phyloP scores from a whole-genome alignment of 768 basidiomycete genomes.

The Mycena metata region DNA sequence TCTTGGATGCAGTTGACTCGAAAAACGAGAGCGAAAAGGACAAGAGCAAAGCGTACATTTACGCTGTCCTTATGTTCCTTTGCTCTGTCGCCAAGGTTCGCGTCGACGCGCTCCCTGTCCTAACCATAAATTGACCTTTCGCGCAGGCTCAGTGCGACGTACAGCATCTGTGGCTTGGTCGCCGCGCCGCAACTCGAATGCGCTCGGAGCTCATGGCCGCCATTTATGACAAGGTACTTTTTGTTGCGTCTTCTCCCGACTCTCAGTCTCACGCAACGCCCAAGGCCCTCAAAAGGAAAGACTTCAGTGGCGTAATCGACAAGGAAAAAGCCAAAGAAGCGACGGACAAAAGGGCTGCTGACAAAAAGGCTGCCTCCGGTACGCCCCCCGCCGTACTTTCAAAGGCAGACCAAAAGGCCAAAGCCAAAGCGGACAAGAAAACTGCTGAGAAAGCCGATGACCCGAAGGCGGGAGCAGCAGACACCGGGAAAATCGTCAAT shows the following conservation, averaged over 20 bases:
- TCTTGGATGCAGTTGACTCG: conserved; percentile 49
- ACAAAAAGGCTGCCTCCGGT: conserved; percentile 1
- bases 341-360: conserved; percentile 35
- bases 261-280: too few relatives aligned
- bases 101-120: conserved; percentile 52
- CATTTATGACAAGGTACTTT: conserved; percentile 80
- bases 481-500: conserved; percentile 91
- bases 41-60: conserved; percentile 78
- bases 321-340: conserved; percentile 31
- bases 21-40: conserved; percentile 61
- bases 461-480: conserved; percentile 77
- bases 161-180: conserved; percentile 84
- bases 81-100: conserved; percentile 67
- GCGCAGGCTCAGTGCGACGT: conserved; percentile 72
- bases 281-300: conserved; percentile 79
- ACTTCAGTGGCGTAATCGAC: conserved; percentile 83
- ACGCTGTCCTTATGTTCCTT: conserved; percentile 81
- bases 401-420: conserved; percentile 36
- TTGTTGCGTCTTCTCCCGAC: too few relatives aligned
- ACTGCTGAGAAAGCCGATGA: conserved; percentile 61
- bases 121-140: not conserved
- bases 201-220: conserved; percentile 86
- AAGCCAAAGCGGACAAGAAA: conserved; percentile 54
- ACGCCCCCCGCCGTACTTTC: conserved; percentile 10
- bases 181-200: conserved; percentile 80